Percentiles rank a stretch among this genome's conserved stretches.
These are phyloP conservation scores for Passalora sequoiae DNA, from an alignment of 2,329 filamentous ascomycete species.

Conservation along the genomic window DNA sequence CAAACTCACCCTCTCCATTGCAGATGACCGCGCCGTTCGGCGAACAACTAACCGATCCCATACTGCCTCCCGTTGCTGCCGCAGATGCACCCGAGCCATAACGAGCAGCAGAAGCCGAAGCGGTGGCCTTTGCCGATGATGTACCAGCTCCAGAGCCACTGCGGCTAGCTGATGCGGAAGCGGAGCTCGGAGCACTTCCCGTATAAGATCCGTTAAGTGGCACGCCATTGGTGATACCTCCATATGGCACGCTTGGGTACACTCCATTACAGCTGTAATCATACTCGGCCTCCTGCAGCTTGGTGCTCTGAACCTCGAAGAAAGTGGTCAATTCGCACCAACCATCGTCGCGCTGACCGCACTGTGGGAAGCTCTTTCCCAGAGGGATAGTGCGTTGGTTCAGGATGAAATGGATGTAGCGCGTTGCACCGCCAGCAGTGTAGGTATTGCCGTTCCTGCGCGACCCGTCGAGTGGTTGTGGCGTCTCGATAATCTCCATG, in stretches of 20 bases:
- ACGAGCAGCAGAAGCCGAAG: neutral
- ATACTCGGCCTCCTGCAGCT: slow-evolving; percentile 51
- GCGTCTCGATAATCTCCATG: slow-evolving; percentile 67
- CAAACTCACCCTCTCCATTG: slow-evolving; percentile 38
- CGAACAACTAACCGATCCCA: slow-evolving; percentile 25
- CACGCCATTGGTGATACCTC: slow-evolving; percentile 47
- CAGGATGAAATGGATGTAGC: slow-evolving; percentile 68
- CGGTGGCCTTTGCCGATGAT: slow-evolving; percentile 25
- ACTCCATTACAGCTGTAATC: slow-evolving; percentile 63
- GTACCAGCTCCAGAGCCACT: slow-evolving; percentile 8
- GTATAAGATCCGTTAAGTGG: slow-evolving; percentile 28
- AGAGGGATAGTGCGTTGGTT: slow-evolving; percentile 65
- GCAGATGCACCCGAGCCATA: neutral
- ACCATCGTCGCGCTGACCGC: slow-evolving; percentile 62
- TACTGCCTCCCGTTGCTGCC: slow-evolving; percentile 9
- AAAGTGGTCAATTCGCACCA: slow-evolving; percentile 73
- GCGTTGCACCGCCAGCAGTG: slow-evolving; percentile 47
- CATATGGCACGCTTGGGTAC: slow-evolving; percentile 47
- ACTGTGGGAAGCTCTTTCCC: slow-evolving; percentile 60
- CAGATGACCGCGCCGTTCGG: slow-evolving; percentile 37
- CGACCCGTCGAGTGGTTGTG: slow-evolving; percentile 55
- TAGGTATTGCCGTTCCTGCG: slow-evolving; percentile 47
- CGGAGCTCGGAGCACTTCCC: neutral
- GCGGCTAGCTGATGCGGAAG: neutral
- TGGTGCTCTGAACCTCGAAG: slow-evolving; percentile 55